Base-by-base conservation (phyloP, 108 stramenopile species). In the Cyclotella cryptica region DNA sequence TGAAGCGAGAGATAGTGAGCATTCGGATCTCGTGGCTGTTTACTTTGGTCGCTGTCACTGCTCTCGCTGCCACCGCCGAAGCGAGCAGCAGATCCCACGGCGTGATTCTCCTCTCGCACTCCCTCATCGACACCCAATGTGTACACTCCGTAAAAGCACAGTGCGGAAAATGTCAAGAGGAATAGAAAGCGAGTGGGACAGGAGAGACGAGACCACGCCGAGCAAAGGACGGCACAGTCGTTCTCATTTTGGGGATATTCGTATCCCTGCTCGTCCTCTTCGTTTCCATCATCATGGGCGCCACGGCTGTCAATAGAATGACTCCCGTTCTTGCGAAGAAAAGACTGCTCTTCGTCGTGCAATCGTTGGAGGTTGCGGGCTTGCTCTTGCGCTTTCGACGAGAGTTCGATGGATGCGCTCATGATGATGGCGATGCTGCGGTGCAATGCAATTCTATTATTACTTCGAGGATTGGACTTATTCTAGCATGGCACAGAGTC, bases 341-440 rank as follows among this genome's bases (percentile, higher is more conserved):
- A 68, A 28, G 39, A 42, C 52, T 68, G 67, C 30, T 52, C 49
- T 68, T 68, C 67, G 49, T 68, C 67, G 46, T 52, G 67, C 17
- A 52, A 44, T n/a, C 51, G 67, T 19, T 68, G 67, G 7, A 49
- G 49, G 1, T 52, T 30, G 49, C 35, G 67, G 1, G 49, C 49
- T 68, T 68, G 67, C 18, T 68, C 7, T 65, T 65, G 46, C 10
- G 67, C 30, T 52, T 68, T 52, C 8, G 67, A 22, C 29, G 61
- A 30, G 30, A 68, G 67, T 52, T 68, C 51, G 35, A 68, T 68
- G 57, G 57, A 35, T 6, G 4, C 35, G 35, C 35, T 35, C 35
- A 35, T 35, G 4, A 6, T 65, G 7, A 41, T 11, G 43, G 1
- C 9, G 64, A 52, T 9, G 11, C 64, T 22, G 45, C 43, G 15